These are phyloP conservation scores for Coleophoma crateriformis DNA, from an alignment of 2,329 filamentous ascomycete species.

Conservation along the genomic window DNA sequence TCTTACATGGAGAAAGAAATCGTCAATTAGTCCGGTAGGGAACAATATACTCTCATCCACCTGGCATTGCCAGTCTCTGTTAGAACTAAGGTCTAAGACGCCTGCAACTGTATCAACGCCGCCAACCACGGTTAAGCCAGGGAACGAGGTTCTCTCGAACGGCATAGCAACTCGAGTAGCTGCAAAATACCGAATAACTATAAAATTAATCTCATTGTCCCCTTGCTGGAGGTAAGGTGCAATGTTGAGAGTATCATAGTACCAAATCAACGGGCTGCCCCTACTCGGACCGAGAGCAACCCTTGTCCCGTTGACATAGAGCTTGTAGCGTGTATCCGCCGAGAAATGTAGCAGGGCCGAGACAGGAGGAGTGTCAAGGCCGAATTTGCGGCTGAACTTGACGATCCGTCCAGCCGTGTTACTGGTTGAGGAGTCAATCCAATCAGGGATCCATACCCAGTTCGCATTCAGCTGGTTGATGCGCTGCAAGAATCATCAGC, in stretches of 20 bases:
- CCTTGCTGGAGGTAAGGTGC: background rate
- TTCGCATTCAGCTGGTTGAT: constrained; percentile 26
- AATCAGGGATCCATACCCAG: constrained; percentile 32
- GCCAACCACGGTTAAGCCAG: constrained; percentile 16
- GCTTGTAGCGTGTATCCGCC: constrained; percentile 37
- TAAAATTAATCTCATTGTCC: background rate
- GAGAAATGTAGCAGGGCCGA: constrained; percentile 8
- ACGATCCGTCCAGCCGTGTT: constrained; percentile 30
- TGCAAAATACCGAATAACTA: background rate
- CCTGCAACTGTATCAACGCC: constrained; percentile 5
- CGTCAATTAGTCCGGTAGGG: constrained; percentile 26
- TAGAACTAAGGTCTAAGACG: constrained; percentile 6
- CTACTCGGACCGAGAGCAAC: constrained; percentile 28
- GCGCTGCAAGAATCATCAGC: no score
- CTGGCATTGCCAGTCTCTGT: constrained; percentile 18
- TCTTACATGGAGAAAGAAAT: constrained; percentile 34
- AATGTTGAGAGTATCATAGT: background rate
- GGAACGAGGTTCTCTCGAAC: background rate
- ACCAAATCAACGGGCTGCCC: background rate
- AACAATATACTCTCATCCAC: constrained; percentile 20
- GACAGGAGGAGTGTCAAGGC: no score
- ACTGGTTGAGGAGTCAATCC: constrained; percentile 24
- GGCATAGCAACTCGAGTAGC: background rate
- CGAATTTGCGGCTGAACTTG: constrained; percentile 6
- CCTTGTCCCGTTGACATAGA: constrained; percentile 31